Evolutionary conservation across 2,329 filamentous ascomycete genomes (phyloP).

Genomic region (Golovinomyces cichoracearum): DNA sequence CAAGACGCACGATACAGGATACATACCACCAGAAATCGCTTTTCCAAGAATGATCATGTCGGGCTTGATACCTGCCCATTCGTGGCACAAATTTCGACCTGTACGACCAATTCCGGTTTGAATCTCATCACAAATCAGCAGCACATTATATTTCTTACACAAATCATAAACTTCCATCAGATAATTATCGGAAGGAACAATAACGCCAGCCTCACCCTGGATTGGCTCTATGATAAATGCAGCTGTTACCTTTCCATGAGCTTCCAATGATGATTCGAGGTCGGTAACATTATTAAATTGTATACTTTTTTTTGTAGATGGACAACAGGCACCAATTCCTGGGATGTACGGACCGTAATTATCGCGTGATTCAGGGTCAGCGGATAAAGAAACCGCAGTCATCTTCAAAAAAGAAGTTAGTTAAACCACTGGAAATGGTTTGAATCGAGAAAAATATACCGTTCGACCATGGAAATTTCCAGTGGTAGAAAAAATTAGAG

Average conservation of each 20-base stretch:
- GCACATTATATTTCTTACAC: constrained; percentile 83
- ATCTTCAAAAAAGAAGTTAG: constrained; percentile 23
- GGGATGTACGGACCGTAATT: constrained; percentile 95
- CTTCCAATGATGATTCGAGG: constrained; percentile 52
- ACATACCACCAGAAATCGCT: constrained; percentile 94
- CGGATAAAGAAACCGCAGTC: constrained; percentile 82
- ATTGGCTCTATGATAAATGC: constrained; percentile 92
- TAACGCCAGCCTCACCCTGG: constrained; percentile 88
- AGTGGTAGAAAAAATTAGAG: constrained; percentile 55
- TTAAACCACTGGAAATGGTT: background rate
- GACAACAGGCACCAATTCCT: constrained; percentile 52
- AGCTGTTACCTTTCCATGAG: constrained; percentile 60
- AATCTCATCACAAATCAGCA: constrained; percentile 94
- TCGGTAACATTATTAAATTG: constrained; percentile 63
- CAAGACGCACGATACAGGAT: constrained; percentile 87
- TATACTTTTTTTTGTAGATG: constrained; percentile 51
- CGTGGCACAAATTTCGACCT: constrained; percentile 72
- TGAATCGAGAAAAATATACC: constrained; percentile 24
- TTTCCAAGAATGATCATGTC: constrained; percentile 89
- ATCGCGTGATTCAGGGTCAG: constrained; percentile 73
- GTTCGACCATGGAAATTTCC: constrained; percentile 96
- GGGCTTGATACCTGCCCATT: constrained; percentile 88
- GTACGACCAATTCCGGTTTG: constrained; percentile 94
- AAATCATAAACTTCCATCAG: constrained; percentile 53
- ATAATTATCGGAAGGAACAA: constrained; percentile 80